phyloP scores from a whole-genome alignment of 192 early-diverging fungal genomes.

The Funneliformis mosseae region DNA sequence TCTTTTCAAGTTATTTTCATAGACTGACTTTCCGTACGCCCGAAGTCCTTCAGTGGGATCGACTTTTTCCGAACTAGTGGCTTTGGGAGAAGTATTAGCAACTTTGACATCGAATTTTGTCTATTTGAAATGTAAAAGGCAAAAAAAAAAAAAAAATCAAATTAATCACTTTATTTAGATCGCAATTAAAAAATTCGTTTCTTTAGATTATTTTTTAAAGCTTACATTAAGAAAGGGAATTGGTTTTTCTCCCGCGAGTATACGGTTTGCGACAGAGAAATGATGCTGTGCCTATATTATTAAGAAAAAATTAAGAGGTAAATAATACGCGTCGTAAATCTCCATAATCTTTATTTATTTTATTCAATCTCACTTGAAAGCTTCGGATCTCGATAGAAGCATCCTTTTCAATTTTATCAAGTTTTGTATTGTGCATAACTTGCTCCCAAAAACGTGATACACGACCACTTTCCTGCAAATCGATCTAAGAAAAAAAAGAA shows the following conservation, averaged over 20 bases:
- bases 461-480: slow-evolving; percentile 10
- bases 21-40: neutral
- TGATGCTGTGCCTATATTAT: slow-evolving; percentile 13
- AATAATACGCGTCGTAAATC: neutral
- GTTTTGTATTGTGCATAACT: neutral
- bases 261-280: slow-evolving; percentile 3
- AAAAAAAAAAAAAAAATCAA: slow-evolving; percentile 3
- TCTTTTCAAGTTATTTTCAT: slow-evolving; percentile 14
- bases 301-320: neutral
- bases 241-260: slow-evolving; percentile 5
- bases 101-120: slow-evolving; percentile 16
- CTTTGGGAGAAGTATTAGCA: neutral
- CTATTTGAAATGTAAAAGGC: slow-evolving; percentile 15
- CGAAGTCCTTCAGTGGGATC: neutral
- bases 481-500: slow-evolving; percentile 7
- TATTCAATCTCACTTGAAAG: neutral
- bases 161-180: neutral
- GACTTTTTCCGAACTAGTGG: neutral
- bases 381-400: neutral
- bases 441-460: neutral
- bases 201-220: neutral
- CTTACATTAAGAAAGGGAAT: neutral
- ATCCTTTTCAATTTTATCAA: neutral
- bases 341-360: slow-evolving; percentile 2
- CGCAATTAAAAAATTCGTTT: too few species aligned